phyloP scores from a whole-genome alignment of 2,329 filamentous ascomycete species.

The Ustulina deusta region DNA sequence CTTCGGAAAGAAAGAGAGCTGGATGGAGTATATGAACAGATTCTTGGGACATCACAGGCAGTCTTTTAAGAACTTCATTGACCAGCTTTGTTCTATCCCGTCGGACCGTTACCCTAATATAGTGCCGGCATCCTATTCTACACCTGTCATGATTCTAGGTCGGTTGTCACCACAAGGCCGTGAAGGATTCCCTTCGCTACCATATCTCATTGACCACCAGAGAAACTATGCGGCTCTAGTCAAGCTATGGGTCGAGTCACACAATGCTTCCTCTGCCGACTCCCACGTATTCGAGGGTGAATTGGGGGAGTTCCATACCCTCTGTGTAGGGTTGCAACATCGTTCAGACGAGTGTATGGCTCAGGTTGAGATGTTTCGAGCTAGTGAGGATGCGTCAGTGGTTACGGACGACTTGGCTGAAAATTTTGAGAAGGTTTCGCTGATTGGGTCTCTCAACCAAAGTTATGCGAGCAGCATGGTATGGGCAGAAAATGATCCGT shows the following conservation, averaged over 20 bases:
- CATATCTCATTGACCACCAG: conserved; percentile 91
- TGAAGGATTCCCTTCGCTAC: conserved; percentile 92
- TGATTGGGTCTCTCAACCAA: conserved; percentile 54
- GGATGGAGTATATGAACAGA: conserved; percentile 98
- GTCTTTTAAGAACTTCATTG: conserved; percentile 87
- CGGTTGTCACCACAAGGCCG: conserved; percentile 83
- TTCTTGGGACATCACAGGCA: conserved; percentile 82
- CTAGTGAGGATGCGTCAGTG: conserved; percentile 53
- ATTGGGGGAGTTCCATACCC: conserved; percentile 63
- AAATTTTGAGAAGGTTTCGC: conserved; percentile 59
- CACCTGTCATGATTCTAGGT: conserved; percentile 88
- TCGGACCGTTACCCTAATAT: conserved; percentile 73
- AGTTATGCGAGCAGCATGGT: conserved; percentile 54
- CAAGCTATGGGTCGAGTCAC: conserved; percentile 78
- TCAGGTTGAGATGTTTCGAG: conserved; percentile 61
- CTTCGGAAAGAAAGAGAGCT: conserved; percentile 95
- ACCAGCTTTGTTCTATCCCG: conserved; percentile 85
- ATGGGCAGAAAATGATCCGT: conserved; percentile 53
- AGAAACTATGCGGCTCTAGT: conserved; percentile 87
- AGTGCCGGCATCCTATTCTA: conserved; percentile 88
- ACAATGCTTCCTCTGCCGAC: conserved; percentile 50
- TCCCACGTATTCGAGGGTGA: conserved; percentile 62
- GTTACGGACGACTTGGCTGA: conserved; percentile 57
- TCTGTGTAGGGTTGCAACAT: conserved; percentile 63
- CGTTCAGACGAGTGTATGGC: conserved; percentile 65